phyloP scores from a whole-genome alignment of 306 rosid genomes.

The Sphenostylis stenocarpa region DNA sequence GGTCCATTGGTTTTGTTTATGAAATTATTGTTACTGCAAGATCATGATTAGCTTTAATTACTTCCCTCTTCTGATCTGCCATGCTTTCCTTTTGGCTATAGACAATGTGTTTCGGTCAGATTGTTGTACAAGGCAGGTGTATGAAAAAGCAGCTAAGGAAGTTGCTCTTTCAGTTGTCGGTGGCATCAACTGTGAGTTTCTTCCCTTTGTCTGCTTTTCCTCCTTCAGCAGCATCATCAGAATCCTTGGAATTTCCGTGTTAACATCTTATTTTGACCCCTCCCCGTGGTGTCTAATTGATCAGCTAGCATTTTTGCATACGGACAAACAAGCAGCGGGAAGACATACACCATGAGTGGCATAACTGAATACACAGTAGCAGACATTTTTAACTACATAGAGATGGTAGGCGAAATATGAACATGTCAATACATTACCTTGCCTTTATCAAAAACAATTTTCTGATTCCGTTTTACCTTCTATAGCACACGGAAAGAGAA shows the following conservation, averaged over 20 bases:
- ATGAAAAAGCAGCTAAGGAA: slow-evolving; percentile 86
- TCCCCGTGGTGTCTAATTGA: slow-evolving; percentile 12
- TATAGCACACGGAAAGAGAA: slow-evolving; percentile 84
- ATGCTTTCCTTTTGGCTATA: slow-evolving; percentile 38
- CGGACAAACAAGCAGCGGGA: slow-evolving; percentile 99
- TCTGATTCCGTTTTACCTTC: slow-evolving; percentile 34
- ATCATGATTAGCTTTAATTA: slow-evolving; percentile 21
- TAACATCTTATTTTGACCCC: not conserved
- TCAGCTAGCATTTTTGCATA: slow-evolving; percentile 97
- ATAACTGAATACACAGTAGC: slow-evolving; percentile 79
- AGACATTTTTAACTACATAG: slow-evolving; percentile 70
- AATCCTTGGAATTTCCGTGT: slow-evolving; percentile 8
- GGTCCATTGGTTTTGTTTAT: not conserved
- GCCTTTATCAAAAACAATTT: slow-evolving; percentile 25
- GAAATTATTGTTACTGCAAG: slow-evolving; percentile 23
- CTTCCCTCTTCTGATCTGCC: slow-evolving; percentile 31
- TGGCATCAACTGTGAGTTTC: slow-evolving; percentile 87
- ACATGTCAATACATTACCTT: slow-evolving; percentile 7
- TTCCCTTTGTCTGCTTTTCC: slow-evolving; percentile 16
- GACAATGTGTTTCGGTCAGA: slow-evolving; percentile 87
- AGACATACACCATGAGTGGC: slow-evolving; percentile 94
- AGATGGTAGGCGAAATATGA: slow-evolving; percentile 51
- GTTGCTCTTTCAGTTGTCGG: slow-evolving; percentile 90
- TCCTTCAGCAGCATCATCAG: slow-evolving; percentile 28
- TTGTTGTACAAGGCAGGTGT: slow-evolving; percentile 81